Evolutionary conservation across 305 asterid species (phyloP).

Genomic region (Fraxinus platypoda): DNA sequence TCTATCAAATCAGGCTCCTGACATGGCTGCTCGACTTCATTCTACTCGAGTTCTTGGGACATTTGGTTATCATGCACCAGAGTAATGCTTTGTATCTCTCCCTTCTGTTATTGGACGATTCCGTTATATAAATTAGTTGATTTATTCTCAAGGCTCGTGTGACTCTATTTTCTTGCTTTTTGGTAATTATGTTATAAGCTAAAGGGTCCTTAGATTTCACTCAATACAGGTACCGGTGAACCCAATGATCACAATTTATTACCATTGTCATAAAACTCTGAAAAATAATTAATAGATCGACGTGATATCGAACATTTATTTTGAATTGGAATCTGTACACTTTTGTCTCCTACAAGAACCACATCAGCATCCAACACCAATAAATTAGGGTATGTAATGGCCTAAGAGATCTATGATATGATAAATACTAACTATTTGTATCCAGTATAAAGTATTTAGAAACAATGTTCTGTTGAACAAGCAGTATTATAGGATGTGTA

Average conservation of each 20-base stretch:
- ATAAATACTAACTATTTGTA: not conserved
- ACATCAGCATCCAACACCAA: not conserved
- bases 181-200: not conserved
- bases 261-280: not conserved
- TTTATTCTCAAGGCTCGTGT: not conserved
- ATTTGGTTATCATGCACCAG: conserved; percentile 86
- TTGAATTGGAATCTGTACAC: not conserved
- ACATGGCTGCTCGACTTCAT: conserved; percentile 96
- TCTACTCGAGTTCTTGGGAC: conserved; percentile 89
- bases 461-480: not conserved
- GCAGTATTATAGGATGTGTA: not conserved
- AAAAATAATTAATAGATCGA: not conserved
- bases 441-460: not conserved
- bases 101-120: not conserved
- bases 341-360: not conserved
- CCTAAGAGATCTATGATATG: not conserved
- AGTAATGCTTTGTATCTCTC: conserved; percentile 3
- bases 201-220: not conserved
- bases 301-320: not conserved
- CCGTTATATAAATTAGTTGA: not conserved
- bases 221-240: not conserved
- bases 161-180: not conserved
- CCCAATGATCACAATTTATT: not conserved
- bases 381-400: not conserved
- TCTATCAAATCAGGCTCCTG: conserved; percentile 96